Evolutionary conservation across 2,329 filamentous ascomycete genomes (phyloP), one percentile per base, ranked within the genome.

Genomic region (Alternaria gansuensis): DNA sequence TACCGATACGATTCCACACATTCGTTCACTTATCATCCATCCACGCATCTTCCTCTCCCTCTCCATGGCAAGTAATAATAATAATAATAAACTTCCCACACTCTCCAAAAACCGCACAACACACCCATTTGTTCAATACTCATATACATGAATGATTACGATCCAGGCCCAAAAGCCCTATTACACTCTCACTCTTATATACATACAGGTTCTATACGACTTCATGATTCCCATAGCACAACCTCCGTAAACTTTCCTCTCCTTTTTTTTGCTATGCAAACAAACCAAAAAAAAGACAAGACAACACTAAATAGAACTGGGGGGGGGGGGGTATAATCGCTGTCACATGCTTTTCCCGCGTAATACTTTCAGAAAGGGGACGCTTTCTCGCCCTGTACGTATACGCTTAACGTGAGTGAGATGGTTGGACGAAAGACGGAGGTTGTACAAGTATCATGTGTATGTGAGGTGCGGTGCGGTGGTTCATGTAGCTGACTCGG

Each of bases 401-500:
- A 24, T 24, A 40, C 37, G 37, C 37, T 11, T 24, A 40, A 40
- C 37, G 37, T 14, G 37, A 14, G 10, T 24, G 11, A 40, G 37
- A 11, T 13, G 5, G 17, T 39, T 17, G 21, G 37, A 39, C 37
- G 17, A 23, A 39, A 39, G 37, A 39, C 37, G 9, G 13, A 13
- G 21, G 21, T 40, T 40, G 21, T 24, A 24, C 6, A 40, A 7
- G 37, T 40, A 40, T 17, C 17, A 17, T 40, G 11, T 21, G 37
- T 24, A 24, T 24, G 21, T 24, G 21, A 21, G 11, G 21, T 17
- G 17, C 17, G 17, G 17, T 17, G 17, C 17, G 17, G 17, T 17
- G 5, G 14, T 23, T 39, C n/a, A 51, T 24, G 28, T 29, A 33
- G 56, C 58, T 9, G 50, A 49, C 26, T 63, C 57, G 24, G 61